Conservation (phyloP, 2,329 filamentous ascomycete species). For the Plectosphaerella cucumerina region DNA sequence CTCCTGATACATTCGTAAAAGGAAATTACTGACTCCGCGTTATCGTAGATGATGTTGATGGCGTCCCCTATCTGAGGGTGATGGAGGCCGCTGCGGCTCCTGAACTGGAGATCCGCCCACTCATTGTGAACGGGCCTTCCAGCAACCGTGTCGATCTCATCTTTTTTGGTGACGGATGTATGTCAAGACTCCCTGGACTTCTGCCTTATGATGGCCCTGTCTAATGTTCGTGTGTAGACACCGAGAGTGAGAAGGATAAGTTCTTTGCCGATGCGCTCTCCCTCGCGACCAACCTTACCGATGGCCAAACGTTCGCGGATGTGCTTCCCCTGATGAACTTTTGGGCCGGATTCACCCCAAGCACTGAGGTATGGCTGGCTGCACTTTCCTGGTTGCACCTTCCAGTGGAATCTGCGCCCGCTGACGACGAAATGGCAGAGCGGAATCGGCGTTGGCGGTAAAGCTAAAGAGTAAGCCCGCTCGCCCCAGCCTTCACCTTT, state of each 20-base stretch:
- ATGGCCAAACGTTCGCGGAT: constrained; percentile 23
- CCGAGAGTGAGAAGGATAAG: constrained; percentile 23
- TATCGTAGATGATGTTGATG: constrained; percentile 15
- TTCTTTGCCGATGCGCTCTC: constrained; percentile 23
- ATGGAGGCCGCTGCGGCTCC: constrained; percentile 16
- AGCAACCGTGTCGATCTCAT: constrained; percentile 24
- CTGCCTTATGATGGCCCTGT: background rate
- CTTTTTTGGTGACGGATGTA: constrained; percentile 26
- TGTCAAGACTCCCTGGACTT: background rate
- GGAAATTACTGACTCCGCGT: too few relatives aligned
- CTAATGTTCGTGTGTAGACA: constrained; percentile 14
- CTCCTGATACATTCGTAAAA: too few relatives aligned
- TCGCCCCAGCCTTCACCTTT: background rate
- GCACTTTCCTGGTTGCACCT: too few relatives aligned
- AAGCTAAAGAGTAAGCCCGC: constrained; percentile 18
- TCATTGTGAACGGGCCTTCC: constrained; percentile 24
- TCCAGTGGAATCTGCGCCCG: too few relatives aligned
- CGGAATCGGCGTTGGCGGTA: constrained; percentile 20
- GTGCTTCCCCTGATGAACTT: constrained; percentile 23
- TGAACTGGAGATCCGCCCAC: constrained; percentile 22
- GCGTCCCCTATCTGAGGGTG: constrained; percentile 14
- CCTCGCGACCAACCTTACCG: constrained; percentile 20
- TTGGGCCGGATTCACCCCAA: constrained; percentile 23
- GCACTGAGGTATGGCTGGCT: constrained; percentile 16
- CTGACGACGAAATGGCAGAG: constrained; percentile 12